A percentile compares a stretch with the other conserved stretches of the same genome.
Conservation (phyloP, 2,329 filamentous ascomycete genomes). For the Aspergillus latus region DNA sequence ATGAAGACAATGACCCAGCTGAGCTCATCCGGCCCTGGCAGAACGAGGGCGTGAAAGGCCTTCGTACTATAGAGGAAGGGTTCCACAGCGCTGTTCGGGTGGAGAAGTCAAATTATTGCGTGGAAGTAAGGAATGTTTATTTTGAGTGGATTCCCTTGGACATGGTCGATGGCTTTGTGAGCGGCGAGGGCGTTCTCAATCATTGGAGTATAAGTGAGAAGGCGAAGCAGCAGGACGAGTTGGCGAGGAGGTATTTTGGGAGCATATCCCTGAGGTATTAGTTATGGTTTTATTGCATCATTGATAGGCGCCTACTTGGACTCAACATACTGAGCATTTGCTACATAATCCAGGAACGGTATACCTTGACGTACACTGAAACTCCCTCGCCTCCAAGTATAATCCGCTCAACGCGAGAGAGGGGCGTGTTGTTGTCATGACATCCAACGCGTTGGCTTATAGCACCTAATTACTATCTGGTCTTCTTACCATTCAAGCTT, state of each 20-base stretch:
- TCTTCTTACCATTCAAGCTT: background rate
- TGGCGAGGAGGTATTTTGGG: conserved; percentile 24
- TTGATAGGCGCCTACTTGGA: too few species aligned
- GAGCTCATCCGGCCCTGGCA: conserved; percentile 56
- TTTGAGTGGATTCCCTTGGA: conserved; percentile 60
- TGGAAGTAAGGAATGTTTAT: conserved; percentile 49
- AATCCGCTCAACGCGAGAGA: conserved; percentile 4
- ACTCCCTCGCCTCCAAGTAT: background rate
- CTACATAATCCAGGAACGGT: too few species aligned
- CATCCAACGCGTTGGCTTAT: conserved; percentile 4
- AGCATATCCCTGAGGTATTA: conserved; percentile 9
- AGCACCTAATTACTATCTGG: background rate
- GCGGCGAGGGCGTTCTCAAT: conserved; percentile 51
- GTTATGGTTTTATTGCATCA: background rate
- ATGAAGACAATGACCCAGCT: conserved; percentile 54
- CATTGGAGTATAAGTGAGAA: conserved; percentile 24
- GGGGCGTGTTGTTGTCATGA: conserved; percentile 14
- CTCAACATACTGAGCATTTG: too few species aligned
- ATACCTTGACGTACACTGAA: too few species aligned
- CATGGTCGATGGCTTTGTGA: conserved; percentile 56
- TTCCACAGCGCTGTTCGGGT: conserved; percentile 7
- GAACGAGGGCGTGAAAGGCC: conserved; percentile 24
- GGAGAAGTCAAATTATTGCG: conserved; percentile 17
- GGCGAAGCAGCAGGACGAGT: conserved; percentile 23
- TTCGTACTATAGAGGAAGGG: conserved; percentile 22